Percentiles rank a stretch among this genome's conserved stretches.
phyloP scores from a whole-genome alignment of 495 filamentous ascomycete genomes.

The Tuber aestivum region DNA sequence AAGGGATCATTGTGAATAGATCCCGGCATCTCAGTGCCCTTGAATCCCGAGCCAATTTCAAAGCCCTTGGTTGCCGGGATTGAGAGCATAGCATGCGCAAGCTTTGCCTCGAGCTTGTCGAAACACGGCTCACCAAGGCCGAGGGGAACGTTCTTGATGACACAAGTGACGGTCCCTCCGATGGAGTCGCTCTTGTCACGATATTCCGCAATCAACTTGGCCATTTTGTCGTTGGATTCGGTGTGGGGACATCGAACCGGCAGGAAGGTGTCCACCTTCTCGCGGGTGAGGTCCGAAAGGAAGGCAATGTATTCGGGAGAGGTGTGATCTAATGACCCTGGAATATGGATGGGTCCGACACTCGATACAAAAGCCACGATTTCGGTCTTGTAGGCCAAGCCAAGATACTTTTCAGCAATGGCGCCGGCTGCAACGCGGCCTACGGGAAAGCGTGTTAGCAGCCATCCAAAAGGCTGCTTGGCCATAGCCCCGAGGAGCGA shows the following conservation, averaged over 20 bases:
- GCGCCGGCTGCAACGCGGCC: slow-evolving; percentile 88
- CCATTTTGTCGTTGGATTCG: slow-evolving; percentile 63
- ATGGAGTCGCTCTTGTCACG: slow-evolving; percentile 82
- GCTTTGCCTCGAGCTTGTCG: slow-evolving; percentile 89
- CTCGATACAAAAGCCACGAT: slow-evolving; percentile 88
- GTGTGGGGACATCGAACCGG: slow-evolving; percentile 81
- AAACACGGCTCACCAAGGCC: slow-evolving; percentile 94
- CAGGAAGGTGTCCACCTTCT: slow-evolving; percentile 72
- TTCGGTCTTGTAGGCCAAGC: slow-evolving; percentile 72
- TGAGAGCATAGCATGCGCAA: slow-evolving; percentile 93
- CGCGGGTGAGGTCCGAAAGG: slow-evolving; percentile 65
- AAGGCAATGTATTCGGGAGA: slow-evolving; percentile 78
- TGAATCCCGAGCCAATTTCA: slow-evolving; percentile 92
- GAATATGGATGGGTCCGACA: slow-evolving; percentile 74
- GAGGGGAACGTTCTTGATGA: slow-evolving; percentile 80
- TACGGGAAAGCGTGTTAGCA: slow-evolving; percentile 12
- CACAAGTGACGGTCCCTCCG: slow-evolving; percentile 91
- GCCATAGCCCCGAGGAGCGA: neutral
- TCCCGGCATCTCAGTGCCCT: slow-evolving; percentile 78
- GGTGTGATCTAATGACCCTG: slow-evolving; percentile 70
- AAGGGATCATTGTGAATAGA: slow-evolving; percentile 94
- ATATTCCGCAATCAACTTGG: slow-evolving; percentile 70
- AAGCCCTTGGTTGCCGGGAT: slow-evolving; percentile 97
- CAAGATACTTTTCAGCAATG: slow-evolving; percentile 89
- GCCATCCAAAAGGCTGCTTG: neutral